A percentile compares a stretch with the other conserved stretches of the same genome.
Evolutionary conservation across 768 basidiomycete genomes (phyloP).

Genomic region (Trametes punicea): DNA sequence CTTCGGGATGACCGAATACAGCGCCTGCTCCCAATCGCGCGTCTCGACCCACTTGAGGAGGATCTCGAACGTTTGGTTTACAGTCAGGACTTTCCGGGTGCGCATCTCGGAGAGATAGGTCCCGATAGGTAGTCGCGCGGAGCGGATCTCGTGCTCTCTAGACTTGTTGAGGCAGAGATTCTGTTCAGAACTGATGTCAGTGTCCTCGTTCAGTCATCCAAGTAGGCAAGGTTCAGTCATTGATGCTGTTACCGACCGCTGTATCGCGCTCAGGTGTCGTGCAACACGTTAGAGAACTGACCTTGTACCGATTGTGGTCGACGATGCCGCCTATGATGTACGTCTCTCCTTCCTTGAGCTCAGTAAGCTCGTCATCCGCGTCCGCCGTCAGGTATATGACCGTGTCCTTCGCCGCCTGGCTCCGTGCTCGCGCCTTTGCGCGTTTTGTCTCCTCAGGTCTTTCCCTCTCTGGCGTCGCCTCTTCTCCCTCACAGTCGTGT

Average conservation of each 20-base stretch:
- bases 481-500: neutral
- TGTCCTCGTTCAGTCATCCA: neutral
- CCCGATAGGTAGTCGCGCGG: constrained; percentile 94
- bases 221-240: neutral
- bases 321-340: constrained; percentile 96
- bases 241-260: too few species aligned
- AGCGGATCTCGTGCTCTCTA: constrained; percentile 62
- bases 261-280: neutral
- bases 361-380: constrained; percentile 79
- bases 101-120: constrained; percentile 78
- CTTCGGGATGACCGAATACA: constrained; percentile 87
- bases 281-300: constrained; percentile 27
- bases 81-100: constrained; percentile 94
- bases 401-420: constrained; percentile 32
- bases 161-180: constrained; percentile 90
- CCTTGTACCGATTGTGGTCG: constrained; percentile 97
- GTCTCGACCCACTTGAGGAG: constrained; percentile 86
- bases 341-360: constrained; percentile 77
- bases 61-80: constrained; percentile 95
- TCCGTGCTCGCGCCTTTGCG: constrained; percentile 1
- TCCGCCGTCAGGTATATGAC: constrained; percentile 96
- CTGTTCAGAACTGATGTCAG: constrained; percentile 38
- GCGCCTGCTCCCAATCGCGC: constrained; percentile 80
- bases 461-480: neutral
- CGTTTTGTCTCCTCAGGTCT: constrained; percentile 2